Evolutionary conservation across 192 early-diverging fungal genomes (phyloP), one percentile per base, ranked within the genome.

Genomic region (Chytriomyces sp.): DNA sequence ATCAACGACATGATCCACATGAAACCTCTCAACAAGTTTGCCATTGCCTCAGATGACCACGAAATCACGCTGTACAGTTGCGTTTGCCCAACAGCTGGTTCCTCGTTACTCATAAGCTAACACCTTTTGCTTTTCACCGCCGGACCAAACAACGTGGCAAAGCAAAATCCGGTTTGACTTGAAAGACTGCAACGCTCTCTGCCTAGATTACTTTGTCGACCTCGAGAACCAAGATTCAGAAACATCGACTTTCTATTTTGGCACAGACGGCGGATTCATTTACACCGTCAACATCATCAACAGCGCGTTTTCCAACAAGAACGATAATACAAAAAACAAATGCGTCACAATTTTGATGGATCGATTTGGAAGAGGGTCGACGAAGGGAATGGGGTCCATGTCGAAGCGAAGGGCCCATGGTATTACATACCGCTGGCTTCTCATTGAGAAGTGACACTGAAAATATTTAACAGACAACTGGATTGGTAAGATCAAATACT

Each of bases 41-140:
- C 79, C 0, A 47, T 86, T 35, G 80, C 86, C 20, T 77, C 84
- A 44, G 88, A 89, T 67, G 80, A 87, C 53, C 88, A 89, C 59
- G 79, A 82, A 46, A 83, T 87, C 63, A 84, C 85, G 23, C 70
- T 86, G 50, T 86, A 89, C 76, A 82, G 84, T 86, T 70, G 23
- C 9, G 71, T 4, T 43, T 3, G 20, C 26, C 35, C 48, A 69
- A 69, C 45, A 3, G 10, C 13, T 44, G 11, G 11, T 69, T 69
- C 48, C 48, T 4, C 11, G 20, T 11, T 35, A 72, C 9, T 26
- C 53, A 24, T 53, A 18, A 13, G 6, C 11, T n/a, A n/a, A 16
- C 64, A 18, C 64, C 64, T 66, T 13, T 2, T 1, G 35, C 46
- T 79, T 20, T 43, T 74, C 5, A 26, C n/a, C 35, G 4, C 35